These are phyloP conservation scores for Forsythia suspensa DNA, from an alignment of 257 asterid genomes.

Conservation along the genomic window DNA sequence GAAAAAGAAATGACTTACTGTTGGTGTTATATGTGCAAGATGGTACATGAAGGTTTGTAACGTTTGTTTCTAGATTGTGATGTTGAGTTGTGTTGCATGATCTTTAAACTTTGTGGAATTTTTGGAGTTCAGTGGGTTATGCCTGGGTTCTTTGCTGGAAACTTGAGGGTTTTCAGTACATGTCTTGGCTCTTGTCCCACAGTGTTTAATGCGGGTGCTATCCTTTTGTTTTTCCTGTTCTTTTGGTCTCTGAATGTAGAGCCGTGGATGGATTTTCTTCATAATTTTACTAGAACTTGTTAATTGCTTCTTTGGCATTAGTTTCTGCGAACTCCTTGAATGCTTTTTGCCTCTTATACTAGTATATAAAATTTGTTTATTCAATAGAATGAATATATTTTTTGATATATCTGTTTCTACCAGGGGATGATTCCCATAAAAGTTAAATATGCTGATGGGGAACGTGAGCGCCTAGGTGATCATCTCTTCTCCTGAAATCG, in stretches of 20 bases:
- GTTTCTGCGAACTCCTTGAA: not conserved
- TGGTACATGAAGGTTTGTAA: not conserved
- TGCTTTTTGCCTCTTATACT: not conserved
- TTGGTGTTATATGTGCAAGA: not conserved
- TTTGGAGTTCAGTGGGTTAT: not conserved
- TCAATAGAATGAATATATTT: not conserved
- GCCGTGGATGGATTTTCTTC: not conserved
- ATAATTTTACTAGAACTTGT: not conserved
- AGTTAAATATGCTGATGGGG: constrained; percentile 79
- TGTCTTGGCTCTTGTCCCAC: not conserved
- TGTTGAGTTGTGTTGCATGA: not conserved
- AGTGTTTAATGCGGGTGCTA: not conserved
- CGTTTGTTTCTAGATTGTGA: not conserved
- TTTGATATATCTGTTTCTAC: constrained; percentile 22
- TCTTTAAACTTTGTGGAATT: not conserved
- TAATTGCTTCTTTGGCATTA: not conserved
- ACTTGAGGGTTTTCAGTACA: not conserved
- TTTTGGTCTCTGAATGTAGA: not conserved
- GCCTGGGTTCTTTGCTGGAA: not conserved
- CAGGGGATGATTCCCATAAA: constrained; percentile 63
- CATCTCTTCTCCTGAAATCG: constrained; percentile 24
- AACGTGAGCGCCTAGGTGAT: constrained; percentile 74
- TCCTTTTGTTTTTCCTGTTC: not conserved
- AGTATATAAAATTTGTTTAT: not conserved
- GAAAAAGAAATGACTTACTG: not conserved